phyloP scores from a whole-genome alignment of 305 asterid species.

The Coffea humblotiana region DNA sequence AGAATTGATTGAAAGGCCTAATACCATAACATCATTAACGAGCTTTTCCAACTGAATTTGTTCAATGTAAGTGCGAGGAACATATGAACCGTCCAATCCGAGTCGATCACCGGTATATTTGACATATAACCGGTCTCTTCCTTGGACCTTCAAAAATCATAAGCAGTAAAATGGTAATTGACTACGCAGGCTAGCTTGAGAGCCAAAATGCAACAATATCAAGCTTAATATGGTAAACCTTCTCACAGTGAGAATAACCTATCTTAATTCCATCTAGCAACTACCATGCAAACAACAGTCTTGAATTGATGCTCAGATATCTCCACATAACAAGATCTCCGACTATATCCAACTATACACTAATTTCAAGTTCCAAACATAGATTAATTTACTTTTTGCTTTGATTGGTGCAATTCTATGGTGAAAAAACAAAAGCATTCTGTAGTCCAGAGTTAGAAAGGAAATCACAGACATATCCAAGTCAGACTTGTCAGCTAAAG shows the following conservation, averaged over 20 bases:
- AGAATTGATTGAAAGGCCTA: conserved; percentile 15
- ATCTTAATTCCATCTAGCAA: background rate
- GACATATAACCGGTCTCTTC: conserved; percentile 82
- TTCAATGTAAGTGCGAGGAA: conserved; percentile 93
- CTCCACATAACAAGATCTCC: background rate
- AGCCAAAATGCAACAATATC: conserved; percentile 1
- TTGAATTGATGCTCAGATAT: background rate
- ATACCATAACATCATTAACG: conserved; percentile 90
- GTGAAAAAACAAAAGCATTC: background rate
- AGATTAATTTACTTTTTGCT: background rate
- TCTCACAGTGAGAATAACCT: background rate
- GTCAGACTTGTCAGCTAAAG: background rate
- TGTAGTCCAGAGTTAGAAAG: background rate
- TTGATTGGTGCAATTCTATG: background rate
- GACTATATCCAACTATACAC: background rate
- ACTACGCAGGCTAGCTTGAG: conserved; percentile 10
- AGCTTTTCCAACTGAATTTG: conserved; percentile 97
- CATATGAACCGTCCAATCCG: conserved; percentile 85
- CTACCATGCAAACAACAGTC: background rate
- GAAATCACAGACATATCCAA: background rate
- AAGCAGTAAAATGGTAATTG: conserved; percentile 10
- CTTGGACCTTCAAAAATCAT: conserved; percentile 70
- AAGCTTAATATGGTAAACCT: conserved; percentile 1
- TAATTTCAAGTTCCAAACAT: background rate
- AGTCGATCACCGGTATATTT: conserved; percentile 74